These are phyloP conservation scores for Ophiostoma angusticollis DNA, from an alignment of 2,329 filamentous ascomycete genomes.

Conservation along the genomic window DNA sequence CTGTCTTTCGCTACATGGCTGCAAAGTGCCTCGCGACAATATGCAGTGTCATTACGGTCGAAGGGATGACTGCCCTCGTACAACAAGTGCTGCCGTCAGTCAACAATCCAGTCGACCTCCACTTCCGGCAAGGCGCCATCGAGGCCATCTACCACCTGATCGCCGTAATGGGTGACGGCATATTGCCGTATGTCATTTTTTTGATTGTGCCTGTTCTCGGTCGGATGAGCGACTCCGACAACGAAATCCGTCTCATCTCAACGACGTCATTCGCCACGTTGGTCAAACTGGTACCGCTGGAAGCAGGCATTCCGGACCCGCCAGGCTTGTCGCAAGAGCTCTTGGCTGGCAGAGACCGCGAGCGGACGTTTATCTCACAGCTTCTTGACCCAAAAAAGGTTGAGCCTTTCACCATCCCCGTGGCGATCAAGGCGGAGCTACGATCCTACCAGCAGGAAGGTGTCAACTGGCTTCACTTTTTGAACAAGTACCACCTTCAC, in stretches of 20 bases:
- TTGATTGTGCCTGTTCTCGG: slow-evolving; percentile 93
- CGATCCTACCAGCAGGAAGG: slow-evolving; percentile 97
- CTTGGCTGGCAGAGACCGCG: slow-evolving; percentile 78
- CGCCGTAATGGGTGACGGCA: slow-evolving; percentile 92
- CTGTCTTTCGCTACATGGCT: slow-evolving; percentile 90
- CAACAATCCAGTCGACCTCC: slow-evolving; percentile 77
- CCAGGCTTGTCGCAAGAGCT: slow-evolving; percentile 83
- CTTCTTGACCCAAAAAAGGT: slow-evolving; percentile 96
- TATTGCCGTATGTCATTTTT: slow-evolving; percentile 96
- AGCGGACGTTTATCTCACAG: slow-evolving; percentile 92
- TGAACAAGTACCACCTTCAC: slow-evolving; percentile 95
- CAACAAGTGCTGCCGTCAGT: slow-evolving; percentile 87
- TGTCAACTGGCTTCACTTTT: slow-evolving; percentile 96
- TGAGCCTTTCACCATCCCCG: slow-evolving; percentile 83
- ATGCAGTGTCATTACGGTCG: slow-evolving; percentile 89
- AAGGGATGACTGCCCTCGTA: slow-evolving; percentile 91
- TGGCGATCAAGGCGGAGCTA: slow-evolving; percentile 91
- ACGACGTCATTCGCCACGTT: slow-evolving; percentile 95
- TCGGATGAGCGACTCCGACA: slow-evolving; percentile 96
- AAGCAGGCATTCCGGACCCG: slow-evolving; percentile 93
- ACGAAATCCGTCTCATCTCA: slow-evolving; percentile 84
- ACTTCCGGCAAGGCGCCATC: slow-evolving; percentile 82
- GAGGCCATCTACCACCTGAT: slow-evolving; percentile 96
- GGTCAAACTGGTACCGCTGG: slow-evolving; percentile 91
- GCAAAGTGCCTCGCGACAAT: slow-evolving; percentile 96